Percentiles rank a stretch among this genome's conserved stretches.
Conservation (phyloP, 2,329 filamentous ascomycete genomes). For the Sporothrix dimorphospora region DNA sequence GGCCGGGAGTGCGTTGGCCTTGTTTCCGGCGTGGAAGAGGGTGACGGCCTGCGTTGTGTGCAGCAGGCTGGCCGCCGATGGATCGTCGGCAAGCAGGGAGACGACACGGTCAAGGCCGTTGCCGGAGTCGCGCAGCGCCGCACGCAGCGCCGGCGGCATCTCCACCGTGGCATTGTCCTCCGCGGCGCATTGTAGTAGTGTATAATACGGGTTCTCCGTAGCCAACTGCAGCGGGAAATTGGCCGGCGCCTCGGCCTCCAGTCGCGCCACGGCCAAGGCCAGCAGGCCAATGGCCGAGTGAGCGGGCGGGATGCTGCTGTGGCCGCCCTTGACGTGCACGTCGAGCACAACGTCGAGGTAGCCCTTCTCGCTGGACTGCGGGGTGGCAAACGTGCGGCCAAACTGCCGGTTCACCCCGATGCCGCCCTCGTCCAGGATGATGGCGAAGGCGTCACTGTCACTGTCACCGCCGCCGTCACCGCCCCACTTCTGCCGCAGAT, state of each 20-base stretch:
- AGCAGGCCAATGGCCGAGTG: background rate
- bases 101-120: background rate
- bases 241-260: background rate
- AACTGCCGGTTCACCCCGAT: constrained; percentile 2
- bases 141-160: background rate
- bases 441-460: background rate
- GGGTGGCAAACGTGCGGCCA: background rate
- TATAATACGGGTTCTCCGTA: background rate
- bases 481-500: background rate
- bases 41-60: background rate
- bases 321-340: background rate
- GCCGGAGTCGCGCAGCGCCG: background rate
- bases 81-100: background rate
- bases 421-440: background rate
- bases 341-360: background rate
- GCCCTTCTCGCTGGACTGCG: background rate
- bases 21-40: background rate
- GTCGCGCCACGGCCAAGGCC: background rate
- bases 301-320: background rate
- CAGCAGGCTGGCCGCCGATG: background rate
- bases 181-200: background rate
- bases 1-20: background rate
- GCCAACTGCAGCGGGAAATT: background rate
- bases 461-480: background rate
- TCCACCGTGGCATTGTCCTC: background rate